Evolutionary conservation across 176 grass and related monocot species (phyloP), one percentile per base, ranked within the genome.

Genomic region (Hsuehochloa calcarea): DNA sequence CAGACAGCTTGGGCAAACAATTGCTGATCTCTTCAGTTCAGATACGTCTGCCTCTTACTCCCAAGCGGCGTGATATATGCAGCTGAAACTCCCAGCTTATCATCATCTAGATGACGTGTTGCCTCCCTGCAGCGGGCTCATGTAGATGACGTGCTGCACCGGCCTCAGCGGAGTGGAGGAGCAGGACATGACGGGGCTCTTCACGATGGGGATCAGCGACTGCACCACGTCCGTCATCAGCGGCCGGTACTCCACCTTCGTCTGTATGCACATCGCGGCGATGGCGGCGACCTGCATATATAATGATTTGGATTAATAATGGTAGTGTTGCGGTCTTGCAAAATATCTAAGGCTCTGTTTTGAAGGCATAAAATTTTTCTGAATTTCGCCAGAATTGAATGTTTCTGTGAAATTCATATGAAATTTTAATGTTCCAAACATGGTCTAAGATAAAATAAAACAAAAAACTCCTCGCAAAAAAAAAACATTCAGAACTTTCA

Each of bases 171-270:
- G 88, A 55, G 90, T 95, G 34, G 90, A 88, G 50, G 90, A 70
- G 88, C 83, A 86, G 8, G 88, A 88, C 17, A 85, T 61, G 20
- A 20, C 37, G 8, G 81, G 78, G 70, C 81, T 92, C 73, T 86
- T 95, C 12, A 93, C 91, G 75, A 99, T 90, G 60, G 96, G 96
- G 81, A 99, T 92, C 70, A 99, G 88, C 52, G 96, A 99, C 78
- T 99, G 96, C 87, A 96, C 93, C 56, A 99, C 88, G 44, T 99
- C 96, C 43, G 93, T 96, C 96, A 99, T 99, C n/a, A 99, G 84
- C 41, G 93, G 96, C 84, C 96, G 86, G 87, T 99, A 99, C 49
- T 99, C 96, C 13, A 88, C 91, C 86, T 99, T 94, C 16, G 96
- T 72, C 78, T 99, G 96, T 27, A 99, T 31, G 65, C 96, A 99